Evolutionary conservation across 2,329 filamentous ascomycete genomes (phyloP), one percentile per base, ranked within the genome.

Genomic region (Leptographium radiaticola): DNA sequence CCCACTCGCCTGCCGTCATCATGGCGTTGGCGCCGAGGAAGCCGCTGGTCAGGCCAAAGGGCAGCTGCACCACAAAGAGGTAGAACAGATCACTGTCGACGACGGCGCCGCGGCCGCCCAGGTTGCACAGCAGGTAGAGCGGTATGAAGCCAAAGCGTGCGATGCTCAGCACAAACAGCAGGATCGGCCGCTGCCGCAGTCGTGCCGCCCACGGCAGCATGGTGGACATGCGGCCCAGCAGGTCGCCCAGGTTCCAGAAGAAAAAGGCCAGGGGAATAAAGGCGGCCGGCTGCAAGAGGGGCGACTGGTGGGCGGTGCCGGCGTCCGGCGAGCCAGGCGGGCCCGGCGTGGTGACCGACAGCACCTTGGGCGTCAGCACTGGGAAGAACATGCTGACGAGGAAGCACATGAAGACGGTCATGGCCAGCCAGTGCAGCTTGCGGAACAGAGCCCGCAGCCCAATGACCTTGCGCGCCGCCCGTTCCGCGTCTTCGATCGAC

Each of bases 181-280:
- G 60, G 4, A 73, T 70, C 0, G 90, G 89, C 16, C 78, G 75
- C 50, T 80, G 74, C 0, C 77, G 77, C 10, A 89, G 69, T n/a
- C 59, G 84, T 9, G 12, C n/a, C 7, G 56, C 42, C 62, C 64
- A 72, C 53, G 65, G 84, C 67, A 68, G 77, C 59, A 65, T 77
- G 1, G 89, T 84, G 1, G 80, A 66, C 20, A 95, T 70, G 10
- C 93, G 81, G 7, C 93, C 93, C 15, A 79, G 58, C 9, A 97
- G 72, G 65, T 97, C 93, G 45, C 93, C 93, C 2, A 84, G 66
- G 65, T 97, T 98, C 93, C 93, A 98, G 65, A 93, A 80, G 56
- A 97, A 80, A 68, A 97, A 95, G 4, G 80, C 89, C 0, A 96
- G 75, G 0, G 93, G 90, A 55, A 97, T 90, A 66, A 97, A 98